Evolutionary conservation across 202 grass and related monocot genomes (phyloP), one percentile per base, ranked within the genome.

Genomic region (Carex arenaria): DNA sequence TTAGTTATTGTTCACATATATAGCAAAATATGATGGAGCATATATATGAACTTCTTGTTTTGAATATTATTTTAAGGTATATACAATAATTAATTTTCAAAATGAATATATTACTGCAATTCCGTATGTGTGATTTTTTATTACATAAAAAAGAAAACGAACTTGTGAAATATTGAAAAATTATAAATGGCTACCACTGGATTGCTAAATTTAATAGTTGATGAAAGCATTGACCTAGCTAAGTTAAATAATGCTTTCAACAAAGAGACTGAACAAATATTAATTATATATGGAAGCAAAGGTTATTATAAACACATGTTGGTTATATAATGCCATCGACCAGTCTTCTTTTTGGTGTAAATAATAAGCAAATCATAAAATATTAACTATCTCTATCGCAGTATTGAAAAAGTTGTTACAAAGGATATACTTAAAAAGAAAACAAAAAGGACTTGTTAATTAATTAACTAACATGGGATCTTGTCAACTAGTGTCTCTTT

Each of bases 151-250:
- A 49, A 26, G 43, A 72, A 3, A 71, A 23, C n/a, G 9, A 72
- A 66, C 15, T 64, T 71, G 63, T 67, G 20, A 56, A 28, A 43
- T 80, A 72, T 18, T 79, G 72, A 72, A 0, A 85, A 62, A 59
- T 82, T 77, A 60, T 82, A 38, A 76, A 59, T 20, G 69, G 72
- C 15, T 51, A 61, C 18, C 43, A 62, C 54, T 15, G n/a, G 26
- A 32, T 51, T 36, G 61, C 64, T 82, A 18, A 40, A 82, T 85
- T 79, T 63, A 88, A 69, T 82, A 80, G 62, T 67, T 90, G 86
- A 92, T 87, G 82, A 74, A 85, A 86, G 75, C 82, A 89, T 87
- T 95, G 85, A 90, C 88, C 51, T 86, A 57, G 57, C 1, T 67
- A 65, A 84, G 47, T 89, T 85, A 69, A 67, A 43, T 90, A 94